Conservation (phyloP, 2,329 filamentous ascomycete species). For the Colletotrichum tamarilloi region DNA sequence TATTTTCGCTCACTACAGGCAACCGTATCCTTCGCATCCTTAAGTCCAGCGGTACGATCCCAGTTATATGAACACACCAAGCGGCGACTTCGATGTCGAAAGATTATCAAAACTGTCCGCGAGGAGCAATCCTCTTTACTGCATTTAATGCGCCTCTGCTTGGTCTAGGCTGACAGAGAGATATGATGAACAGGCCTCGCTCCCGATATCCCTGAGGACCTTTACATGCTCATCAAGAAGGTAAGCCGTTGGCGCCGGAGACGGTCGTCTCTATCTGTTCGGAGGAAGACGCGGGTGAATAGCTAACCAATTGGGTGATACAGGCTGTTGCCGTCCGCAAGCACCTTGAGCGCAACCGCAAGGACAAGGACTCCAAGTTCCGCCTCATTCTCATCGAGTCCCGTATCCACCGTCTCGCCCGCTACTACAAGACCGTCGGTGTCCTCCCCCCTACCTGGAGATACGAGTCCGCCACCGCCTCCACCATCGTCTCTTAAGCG, state of each 20-base stretch:
- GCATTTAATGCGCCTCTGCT: slow-evolving; percentile 77
- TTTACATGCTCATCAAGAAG: slow-evolving; percentile 99
- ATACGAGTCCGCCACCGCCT: slow-evolving; percentile 98
- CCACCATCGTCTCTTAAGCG: slow-evolving; percentile 89
- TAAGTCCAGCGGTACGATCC: slow-evolving; percentile 92
- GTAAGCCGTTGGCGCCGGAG: slow-evolving; percentile 54
- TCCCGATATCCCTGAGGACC: slow-evolving; percentile 98
- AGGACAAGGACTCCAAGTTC: slow-evolving; percentile 99
- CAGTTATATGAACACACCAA: slow-evolving; percentile 42
- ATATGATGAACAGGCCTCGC: slow-evolving; percentile 87
- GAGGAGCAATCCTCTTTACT: slow-evolving; percentile 24
- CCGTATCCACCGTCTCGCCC: slow-evolving; percentile 98
- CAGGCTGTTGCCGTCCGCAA: slow-evolving; percentile 98
- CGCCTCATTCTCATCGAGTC: slow-evolving; percentile 99
- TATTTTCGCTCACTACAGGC: slow-evolving; percentile 68
- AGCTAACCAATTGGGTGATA: not conserved
- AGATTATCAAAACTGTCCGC: slow-evolving; percentile 19
- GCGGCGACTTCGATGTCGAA: slow-evolving; percentile 27
- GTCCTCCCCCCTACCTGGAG: slow-evolving; percentile 93
- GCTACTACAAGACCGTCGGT: slow-evolving; percentile 98
- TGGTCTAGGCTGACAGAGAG: slow-evolving; percentile 95
- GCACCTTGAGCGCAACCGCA: slow-evolving; percentile 99
- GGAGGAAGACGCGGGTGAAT: not conserved
- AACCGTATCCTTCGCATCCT: slow-evolving; percentile 99
- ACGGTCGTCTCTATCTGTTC: not conserved